Percentiles rank a stretch among this genome's conserved stretches.
These are phyloP conservation scores for Aureobasidium pullulans DNA, from an alignment of 2,329 filamentous ascomycete genomes.

Conservation along the genomic window DNA sequence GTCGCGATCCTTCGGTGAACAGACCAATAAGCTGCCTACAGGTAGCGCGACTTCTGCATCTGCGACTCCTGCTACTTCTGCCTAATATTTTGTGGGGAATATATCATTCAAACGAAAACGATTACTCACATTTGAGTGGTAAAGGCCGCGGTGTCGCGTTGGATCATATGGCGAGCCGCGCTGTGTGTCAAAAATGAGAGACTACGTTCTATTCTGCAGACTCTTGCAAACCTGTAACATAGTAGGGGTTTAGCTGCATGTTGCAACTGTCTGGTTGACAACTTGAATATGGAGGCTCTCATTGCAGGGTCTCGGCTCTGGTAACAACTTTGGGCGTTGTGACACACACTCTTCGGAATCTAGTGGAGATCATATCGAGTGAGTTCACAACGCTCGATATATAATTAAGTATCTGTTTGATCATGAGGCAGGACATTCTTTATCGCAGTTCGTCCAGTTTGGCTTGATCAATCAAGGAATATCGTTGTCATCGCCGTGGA, in stretches of 20 bases:
- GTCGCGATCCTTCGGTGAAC: neutral
- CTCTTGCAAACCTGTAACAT: no score
- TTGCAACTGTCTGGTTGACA: no score
- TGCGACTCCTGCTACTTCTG: neutral
- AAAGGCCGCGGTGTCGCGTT: neutral
- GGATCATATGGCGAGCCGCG: neutral
- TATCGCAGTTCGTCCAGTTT: neutral
- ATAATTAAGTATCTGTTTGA: neutral
- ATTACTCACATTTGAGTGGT: neutral
- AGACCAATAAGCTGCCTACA: neutral
- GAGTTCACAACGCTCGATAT: no score
- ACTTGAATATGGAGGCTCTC: no score
- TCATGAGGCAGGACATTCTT: neutral
- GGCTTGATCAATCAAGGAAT: constrained; percentile 19
- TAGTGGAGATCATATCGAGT: no score
- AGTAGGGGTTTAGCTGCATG: no score
- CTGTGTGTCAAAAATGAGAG: neutral
- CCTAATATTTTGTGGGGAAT: neutral
- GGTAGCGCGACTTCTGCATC: neutral
- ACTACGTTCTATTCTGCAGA: no score
- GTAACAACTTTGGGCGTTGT: no score
- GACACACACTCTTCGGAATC: no score
- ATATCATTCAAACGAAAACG: neutral
- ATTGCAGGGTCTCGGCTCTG: no score
- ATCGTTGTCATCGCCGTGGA: constrained; percentile 42